These are phyloP conservation scores for Penicillium canescens DNA, from an alignment of 495 filamentous ascomycete species.

Conservation along the genomic window DNA sequence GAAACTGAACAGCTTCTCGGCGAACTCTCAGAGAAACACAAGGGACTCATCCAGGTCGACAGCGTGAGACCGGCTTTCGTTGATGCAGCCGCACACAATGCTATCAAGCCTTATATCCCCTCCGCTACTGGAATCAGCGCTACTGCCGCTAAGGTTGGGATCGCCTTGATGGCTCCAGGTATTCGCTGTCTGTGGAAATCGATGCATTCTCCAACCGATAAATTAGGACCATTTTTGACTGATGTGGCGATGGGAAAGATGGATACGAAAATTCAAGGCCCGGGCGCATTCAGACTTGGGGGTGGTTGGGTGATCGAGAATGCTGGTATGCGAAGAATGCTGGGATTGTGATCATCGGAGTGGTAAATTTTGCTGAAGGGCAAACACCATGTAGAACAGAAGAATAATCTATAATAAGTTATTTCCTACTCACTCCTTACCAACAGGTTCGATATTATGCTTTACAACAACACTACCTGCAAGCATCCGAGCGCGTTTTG, in stretches of 20 bases:
- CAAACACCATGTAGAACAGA: too few species aligned
- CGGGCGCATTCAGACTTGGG: conserved; percentile 35
- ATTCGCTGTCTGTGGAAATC: conserved; percentile 12
- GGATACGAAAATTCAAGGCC: conserved; percentile 36
- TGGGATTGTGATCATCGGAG: conserved; percentile 6
- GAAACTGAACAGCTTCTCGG: conserved; percentile 57
- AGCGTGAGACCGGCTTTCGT: conserved; percentile 56
- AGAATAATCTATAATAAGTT: too few species aligned
- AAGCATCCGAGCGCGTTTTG: too few species aligned
- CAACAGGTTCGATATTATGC: too few species aligned
- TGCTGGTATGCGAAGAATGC: conserved; percentile 14
- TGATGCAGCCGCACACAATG: conserved; percentile 46
- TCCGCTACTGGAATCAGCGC: not conserved
- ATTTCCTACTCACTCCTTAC: too few species aligned
- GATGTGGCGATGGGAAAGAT: conserved; percentile 62
- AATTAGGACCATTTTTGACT: conserved; percentile 45
- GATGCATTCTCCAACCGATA: conserved; percentile 33
- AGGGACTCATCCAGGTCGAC: conserved; percentile 43
- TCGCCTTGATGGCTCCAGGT: conserved; percentile 6
- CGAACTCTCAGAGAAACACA: conserved; percentile 41
- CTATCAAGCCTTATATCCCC: conserved; percentile 47
- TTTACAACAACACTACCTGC: too few species aligned
- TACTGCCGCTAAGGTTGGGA: not conserved
- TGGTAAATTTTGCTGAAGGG: not conserved
- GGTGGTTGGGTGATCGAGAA: conserved; percentile 17